Conservation (phyloP, 2,329 filamentous ascomycete species). For the Torrubiella hemipterigena region DNA sequence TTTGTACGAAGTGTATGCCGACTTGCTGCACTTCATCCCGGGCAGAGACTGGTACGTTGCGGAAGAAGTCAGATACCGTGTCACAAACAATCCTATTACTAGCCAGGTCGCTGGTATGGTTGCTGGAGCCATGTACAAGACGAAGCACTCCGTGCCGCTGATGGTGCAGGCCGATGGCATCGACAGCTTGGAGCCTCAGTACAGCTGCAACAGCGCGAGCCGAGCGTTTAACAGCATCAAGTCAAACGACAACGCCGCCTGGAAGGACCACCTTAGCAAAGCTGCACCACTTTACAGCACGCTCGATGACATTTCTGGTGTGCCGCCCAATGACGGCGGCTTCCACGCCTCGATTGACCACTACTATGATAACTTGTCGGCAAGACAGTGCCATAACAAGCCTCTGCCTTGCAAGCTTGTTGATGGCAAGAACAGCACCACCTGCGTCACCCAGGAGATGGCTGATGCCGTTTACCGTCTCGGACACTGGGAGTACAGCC, state of each 20-base stretch:
- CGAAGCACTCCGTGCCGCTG: constrained; percentile 29
- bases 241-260: constrained; percentile 32
- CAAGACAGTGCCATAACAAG: constrained; percentile 63
- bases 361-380: constrained; percentile 76
- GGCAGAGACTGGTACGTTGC: constrained; percentile 24
- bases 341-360: constrained; percentile 69
- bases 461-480: constrained; percentile 63
- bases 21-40: constrained; percentile 57
- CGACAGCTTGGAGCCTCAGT: constrained; percentile 65
- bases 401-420: constrained; percentile 56
- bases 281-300: constrained; percentile 40
- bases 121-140: constrained; percentile 55
- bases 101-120: constrained; percentile 70
- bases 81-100: constrained; percentile 75
- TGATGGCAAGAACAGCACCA: constrained; percentile 28
- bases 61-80: constrained; percentile 47
- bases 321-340: constrained; percentile 38
- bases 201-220: constrained; percentile 46
- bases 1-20: constrained; percentile 63
- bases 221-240: constrained; percentile 30
- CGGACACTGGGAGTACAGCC: constrained; percentile 71
- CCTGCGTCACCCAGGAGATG: constrained; percentile 49
- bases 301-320: constrained; percentile 58
- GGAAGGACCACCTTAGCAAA: constrained; percentile 51
- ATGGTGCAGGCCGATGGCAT: constrained; percentile 41